Conservation (phyloP, 73 alveolate species). For the Blepharisma japonicum region DNA sequence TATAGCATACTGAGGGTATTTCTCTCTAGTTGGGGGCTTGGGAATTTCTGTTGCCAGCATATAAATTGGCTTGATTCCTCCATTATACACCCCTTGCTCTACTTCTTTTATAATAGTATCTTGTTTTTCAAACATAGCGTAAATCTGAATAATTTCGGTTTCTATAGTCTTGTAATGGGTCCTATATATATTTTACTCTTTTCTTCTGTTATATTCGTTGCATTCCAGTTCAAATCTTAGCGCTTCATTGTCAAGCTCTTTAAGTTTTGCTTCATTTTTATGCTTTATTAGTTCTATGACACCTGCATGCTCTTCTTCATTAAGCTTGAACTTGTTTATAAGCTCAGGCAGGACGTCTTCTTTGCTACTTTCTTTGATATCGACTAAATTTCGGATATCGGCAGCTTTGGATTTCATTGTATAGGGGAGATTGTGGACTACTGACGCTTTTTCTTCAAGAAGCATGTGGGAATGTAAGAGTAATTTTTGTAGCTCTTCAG, state of each 20-base stretch:
- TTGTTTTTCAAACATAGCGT: neutral
- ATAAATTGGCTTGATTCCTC: conserved; percentile 24
- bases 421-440: conserved; percentile 9
- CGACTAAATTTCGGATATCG: neutral
- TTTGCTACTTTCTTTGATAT: neutral
- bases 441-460: conserved; percentile 26
- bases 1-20: conserved; percentile 18
- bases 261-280: neutral
- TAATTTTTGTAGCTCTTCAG: conserved; percentile 8
- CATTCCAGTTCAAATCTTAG: conserved; percentile 12
- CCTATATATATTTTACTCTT: neutral
- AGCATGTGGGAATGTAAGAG: neutral
- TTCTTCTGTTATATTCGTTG: conserved; percentile 1
- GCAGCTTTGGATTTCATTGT: conserved; percentile 9
- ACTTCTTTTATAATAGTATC: neutral
- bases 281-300: neutral
- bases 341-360: neutral
- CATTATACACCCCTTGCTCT: neutral
- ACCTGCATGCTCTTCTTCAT: neutral
- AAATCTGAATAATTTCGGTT: conserved; percentile 11
- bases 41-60: neutral
- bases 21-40: conserved; percentile 7
- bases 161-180: neutral
- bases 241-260: conserved; percentile 2
- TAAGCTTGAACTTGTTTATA: neutral